These are phyloP conservation scores for Cyathus striatus DNA, from an alignment of 768 basidiomycete genomes.

Conservation along the genomic window DNA sequence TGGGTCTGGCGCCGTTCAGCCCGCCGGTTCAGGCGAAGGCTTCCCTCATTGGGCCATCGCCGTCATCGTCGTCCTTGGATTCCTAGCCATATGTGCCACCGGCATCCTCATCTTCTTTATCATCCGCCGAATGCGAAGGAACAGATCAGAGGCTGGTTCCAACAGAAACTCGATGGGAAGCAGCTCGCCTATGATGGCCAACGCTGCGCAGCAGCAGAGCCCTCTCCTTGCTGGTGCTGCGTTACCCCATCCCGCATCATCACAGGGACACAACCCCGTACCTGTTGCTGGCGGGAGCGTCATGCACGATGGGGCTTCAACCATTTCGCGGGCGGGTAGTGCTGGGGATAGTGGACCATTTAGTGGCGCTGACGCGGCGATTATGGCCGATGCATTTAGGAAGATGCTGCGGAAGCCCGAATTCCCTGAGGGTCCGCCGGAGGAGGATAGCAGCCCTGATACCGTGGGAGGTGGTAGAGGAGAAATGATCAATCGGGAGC, in stretches of 20 bases:
- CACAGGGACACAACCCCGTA: not conserved
- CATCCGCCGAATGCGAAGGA: slow-evolving; percentile 60
- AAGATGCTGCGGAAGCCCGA: slow-evolving; percentile 86
- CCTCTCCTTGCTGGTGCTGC: slow-evolving; percentile 17
- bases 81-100: slow-evolving; percentile 71
- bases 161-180: slow-evolving; percentile 77
- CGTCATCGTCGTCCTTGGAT: slow-evolving; percentile 81
- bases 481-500: slow-evolving; percentile 60
- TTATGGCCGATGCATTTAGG: slow-evolving; percentile 91
- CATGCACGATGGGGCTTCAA: slow-evolving; percentile 72
- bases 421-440: slow-evolving; percentile 64
- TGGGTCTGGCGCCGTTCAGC: slow-evolving; percentile 43
- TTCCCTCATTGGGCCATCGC: slow-evolving; percentile 93
- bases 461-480: slow-evolving; percentile 27
- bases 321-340: slow-evolving; percentile 56
- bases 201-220: slow-evolving; percentile 32
- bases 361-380: slow-evolving; percentile 82
- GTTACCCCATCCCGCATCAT: slow-evolving; percentile 22
- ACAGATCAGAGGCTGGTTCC: slow-evolving; percentile 35
- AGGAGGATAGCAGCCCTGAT: slow-evolving; percentile 68
- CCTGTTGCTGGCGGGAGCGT: slow-evolving; percentile 36
- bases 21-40: slow-evolving; percentile 20
- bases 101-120: slow-evolving; percentile 70
- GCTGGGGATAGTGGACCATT: slow-evolving; percentile 67
- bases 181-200: slow-evolving; percentile 78